Evolutionary conservation across 352 stramenopile species (phyloP), one percentile per base, ranked within the genome.

Genomic region (Globisporangium camurandrum): DNA sequence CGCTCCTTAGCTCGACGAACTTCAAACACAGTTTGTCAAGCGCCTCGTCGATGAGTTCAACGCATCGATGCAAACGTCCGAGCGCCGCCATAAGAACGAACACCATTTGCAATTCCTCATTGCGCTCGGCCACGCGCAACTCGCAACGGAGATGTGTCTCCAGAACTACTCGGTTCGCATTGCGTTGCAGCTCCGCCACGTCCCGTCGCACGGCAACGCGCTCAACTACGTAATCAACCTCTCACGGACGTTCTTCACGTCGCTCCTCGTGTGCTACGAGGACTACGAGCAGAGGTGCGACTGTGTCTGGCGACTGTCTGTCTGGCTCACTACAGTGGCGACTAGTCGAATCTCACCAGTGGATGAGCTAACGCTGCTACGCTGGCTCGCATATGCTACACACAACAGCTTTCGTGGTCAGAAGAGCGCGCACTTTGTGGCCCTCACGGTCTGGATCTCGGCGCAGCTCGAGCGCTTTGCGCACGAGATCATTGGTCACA

Each of bases 231-330:
- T 93, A 20, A 84, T 93, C 46, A 87, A 88, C 30, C 66, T 89
- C 30, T 90, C 81, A 4, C 62, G 81, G 11, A 88, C 81, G 0
- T 89, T 93, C 62, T 93, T 93, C 66, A 88, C 81, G n/a, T 87
- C 78, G 0, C 55, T 93, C 10, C 60, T 93, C 4, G 77, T 90
- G 39, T 90, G 78, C 54, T 93, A 89, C 51, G 69, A 93, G 33
- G 81, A 93, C 58, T 90, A 72, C 24, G 70, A 84, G 39, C 66
- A 79, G 50, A 86, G 74, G 80, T 88, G 54, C 22, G 49, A 11
- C 5, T 24, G 6, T 41, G 16, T 40, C 36, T 40, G 16, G 0
- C 36, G 22, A 22, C 36, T n/a, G 16, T 40, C 36, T 40, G 19
- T 19, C 5, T 26, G 28, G n/a, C n/a, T n/a, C n/a, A n/a, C n/a